Evolutionary conservation across 2,329 filamentous ascomycete genomes (phyloP), one percentile per base, ranked within the genome.

Genomic region (Thyridium curvatum): DNA sequence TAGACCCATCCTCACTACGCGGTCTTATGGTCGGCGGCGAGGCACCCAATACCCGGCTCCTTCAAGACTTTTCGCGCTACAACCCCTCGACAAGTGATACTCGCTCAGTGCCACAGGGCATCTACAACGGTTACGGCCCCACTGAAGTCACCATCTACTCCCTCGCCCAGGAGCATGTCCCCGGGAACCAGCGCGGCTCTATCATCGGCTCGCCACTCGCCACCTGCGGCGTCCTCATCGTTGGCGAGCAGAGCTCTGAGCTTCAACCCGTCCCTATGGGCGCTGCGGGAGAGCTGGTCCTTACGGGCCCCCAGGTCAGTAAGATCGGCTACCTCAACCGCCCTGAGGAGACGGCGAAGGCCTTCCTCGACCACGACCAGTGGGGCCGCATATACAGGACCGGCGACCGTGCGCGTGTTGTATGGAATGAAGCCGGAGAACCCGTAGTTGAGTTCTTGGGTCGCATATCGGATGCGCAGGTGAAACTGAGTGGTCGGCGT

Each of bases 271-370:
- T 47, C 10, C 39, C 48, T 3, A 32, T 40, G 15, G 49, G 49
- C 7, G 41, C 39, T 3, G 30, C 40, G 2, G 49, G 49, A 14
- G 49, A 51, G 39, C 41, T 51, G 2, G 38, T 46, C 2, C 28
- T 47, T 12, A 39, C 37, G 1, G 46, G 46, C 8, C 47, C 48
- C 2, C 49, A 51, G 30, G 44, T 51, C 10, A 47, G 46, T 37
- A 32, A 14, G 28, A 51, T 62, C 30, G 66, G 61, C 12, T 71
- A 71, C 39, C 51, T 65, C 39, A 54, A 60, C 32, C 61, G 58
- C 26, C 50, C 51, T 5, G 41, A 41, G 5, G 43, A 44, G 30
- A 46, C 42, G 13, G 43, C 35, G 2, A 41, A 40, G 30, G 37
- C 43, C 13, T 49, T 47, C 41, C 39, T 53, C 28, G 33, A 41